Base-by-base conservation (phyloP, 768 basidiomycete genomes). In the Kwoniella bestiolae region DNA sequence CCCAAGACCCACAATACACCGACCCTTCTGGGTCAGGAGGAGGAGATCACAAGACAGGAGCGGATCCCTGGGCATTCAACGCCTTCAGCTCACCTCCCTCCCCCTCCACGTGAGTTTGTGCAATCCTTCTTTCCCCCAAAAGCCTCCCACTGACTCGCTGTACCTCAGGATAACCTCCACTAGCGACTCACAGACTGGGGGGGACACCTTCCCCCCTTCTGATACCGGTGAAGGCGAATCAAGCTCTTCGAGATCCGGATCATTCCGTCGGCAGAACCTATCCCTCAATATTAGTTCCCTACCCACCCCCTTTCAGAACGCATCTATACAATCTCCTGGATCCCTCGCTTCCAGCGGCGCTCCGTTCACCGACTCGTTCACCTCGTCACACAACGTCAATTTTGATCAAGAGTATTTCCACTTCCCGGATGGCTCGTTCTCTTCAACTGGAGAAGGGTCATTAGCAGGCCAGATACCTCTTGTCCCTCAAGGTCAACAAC, bases 81-180 rank as follows among this genome's bases (percentile, higher is more conserved):
- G 38, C 56, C 32, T 55, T 67, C 62, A 75, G 66, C 65, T 66
- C 71, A 16, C 74, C 74, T 14, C 74, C 74, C 44, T 75, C 74
- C 34, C 74, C 74, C 45, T 72, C 74, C 67, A 75, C 74, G 70
- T 74, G 60, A 67, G 73, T 71, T 44, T n/a, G n/a, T n/a, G n/a
- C n/a, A 25, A 16, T 47, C n/a, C 21, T 31, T 14, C 6, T 14
- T 41, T 9, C 23, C 26, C 1, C 34, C 12, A n/a, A 21, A 23
- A 41, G 23, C 21, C 18, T 18, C 18, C 44, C 21, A 14, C 57
- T 66, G 38, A 60, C 35, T 16, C 16, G n/a, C 7, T 12, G 38
- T 26, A 21, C 12, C 14, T 3, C 31, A 71, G 71, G 35, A 72
- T 75, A 67, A 71, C 45, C 4, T 75, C 73, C 23, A 70, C 70